Evolutionary conservation across 805 yeast species (phyloP).

Genomic region (Blastobotrys muscicola): DNA sequence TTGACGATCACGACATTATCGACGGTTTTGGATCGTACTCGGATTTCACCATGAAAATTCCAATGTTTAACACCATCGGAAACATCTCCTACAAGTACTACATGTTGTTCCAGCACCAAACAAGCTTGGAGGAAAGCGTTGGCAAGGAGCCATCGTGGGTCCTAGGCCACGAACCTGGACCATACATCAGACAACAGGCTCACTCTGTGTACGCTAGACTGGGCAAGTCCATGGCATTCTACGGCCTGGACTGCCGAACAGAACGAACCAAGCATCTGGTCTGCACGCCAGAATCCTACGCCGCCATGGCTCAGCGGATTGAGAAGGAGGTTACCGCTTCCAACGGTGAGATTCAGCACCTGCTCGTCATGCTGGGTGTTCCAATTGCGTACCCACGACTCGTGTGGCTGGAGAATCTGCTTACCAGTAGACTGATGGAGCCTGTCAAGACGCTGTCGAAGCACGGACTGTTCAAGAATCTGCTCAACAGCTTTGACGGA

Average conservation of each 20-base stretch:
- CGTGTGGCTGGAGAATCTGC: constrained; percentile 77
- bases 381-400: constrained; percentile 92
- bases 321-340: constrained; percentile 41
- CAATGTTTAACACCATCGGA: constrained; percentile 65
- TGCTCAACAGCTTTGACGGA: constrained; percentile 89
- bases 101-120: constrained; percentile 86
- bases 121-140: constrained; percentile 35
- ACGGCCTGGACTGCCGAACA: constrained; percentile 88
- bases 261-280: constrained; percentile 64
- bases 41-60: constrained; percentile 62
- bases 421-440: constrained; percentile 43
- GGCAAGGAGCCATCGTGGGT: constrained; percentile 52
- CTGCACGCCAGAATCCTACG: constrained; percentile 47
- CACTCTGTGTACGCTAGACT: constrained; percentile 65
- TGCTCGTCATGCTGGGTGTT: constrained; percentile 79
- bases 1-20: constrained; percentile 92
- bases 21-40: constrained; percentile 92
- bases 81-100: constrained; percentile 74
- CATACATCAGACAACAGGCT: constrained; percentile 55
- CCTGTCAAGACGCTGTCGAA: constrained; percentile 51
- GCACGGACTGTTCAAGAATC: constrained; percentile 48
- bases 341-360: constrained; percentile 56
- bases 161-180: constrained; percentile 47
- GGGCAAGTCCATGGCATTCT: constrained; percentile 61
- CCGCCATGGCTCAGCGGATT: constrained; percentile 50